Evolutionary conservation across 1,139 yeast genomes (phyloP).

Genomic region (Suhomyces yuchorum): DNA sequence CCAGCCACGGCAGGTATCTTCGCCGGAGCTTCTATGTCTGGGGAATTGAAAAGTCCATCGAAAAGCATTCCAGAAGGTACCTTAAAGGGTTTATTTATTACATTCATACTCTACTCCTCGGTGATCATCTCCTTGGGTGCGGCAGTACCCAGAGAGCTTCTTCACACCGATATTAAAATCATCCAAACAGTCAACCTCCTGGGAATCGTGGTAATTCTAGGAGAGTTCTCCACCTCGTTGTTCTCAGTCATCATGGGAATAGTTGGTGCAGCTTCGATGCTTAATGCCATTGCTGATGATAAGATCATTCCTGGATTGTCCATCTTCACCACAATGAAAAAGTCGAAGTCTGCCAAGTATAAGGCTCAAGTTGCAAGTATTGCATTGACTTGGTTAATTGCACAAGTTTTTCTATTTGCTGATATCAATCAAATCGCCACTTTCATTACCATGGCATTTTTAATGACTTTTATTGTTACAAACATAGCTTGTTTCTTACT

Average conservation of each 20-base stretch:
- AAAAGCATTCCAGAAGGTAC: conserved; percentile 91
- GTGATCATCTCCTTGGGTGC: conserved; percentile 81
- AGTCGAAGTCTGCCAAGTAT: conserved; percentile 50
- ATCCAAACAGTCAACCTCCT: conserved; percentile 78
- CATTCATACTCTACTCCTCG: conserved; percentile 69
- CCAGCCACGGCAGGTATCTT: conserved; percentile 98
- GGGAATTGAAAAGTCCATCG: conserved; percentile 85
- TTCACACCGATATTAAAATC: conserved; percentile 77
- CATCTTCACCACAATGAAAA: conserved; percentile 54
- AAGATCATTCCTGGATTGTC: conserved; percentile 75
- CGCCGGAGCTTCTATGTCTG: conserved; percentile 99
- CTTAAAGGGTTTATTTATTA: conserved; percentile 71
- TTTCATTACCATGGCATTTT: conserved; percentile 92
- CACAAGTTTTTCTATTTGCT: conserved; percentile 82
- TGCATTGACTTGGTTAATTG: conserved; percentile 73
- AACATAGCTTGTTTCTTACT: conserved; percentile 89
- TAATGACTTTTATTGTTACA: conserved; percentile 93
- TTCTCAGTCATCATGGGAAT: conserved; percentile 94
- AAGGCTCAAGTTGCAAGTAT: conserved; percentile 53
- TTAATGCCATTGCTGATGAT: conserved; percentile 91
- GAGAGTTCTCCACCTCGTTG: conserved; percentile 86
- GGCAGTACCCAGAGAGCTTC: conserved; percentile 74
- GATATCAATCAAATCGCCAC: conserved; percentile 94
- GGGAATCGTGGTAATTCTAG: conserved; percentile 72
- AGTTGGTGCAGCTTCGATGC: conserved; percentile 88